Conservation (phyloP, 2,329 filamentous ascomycete genomes). For the Xylaria sp. region DNA sequence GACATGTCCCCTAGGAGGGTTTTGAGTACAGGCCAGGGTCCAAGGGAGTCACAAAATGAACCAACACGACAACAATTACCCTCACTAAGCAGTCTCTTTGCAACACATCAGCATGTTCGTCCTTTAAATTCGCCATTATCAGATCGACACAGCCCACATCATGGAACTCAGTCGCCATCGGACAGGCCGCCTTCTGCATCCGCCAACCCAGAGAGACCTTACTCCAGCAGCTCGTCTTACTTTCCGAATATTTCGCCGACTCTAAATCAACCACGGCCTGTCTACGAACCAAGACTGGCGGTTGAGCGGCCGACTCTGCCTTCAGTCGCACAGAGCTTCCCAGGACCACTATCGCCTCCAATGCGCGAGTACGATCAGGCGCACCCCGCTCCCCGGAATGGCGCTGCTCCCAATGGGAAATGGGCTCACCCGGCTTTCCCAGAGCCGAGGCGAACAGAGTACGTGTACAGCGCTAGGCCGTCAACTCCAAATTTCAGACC, state of each 20-base stretch:
- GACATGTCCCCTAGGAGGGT: constrained; percentile 51
- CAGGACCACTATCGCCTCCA: constrained; percentile 52
- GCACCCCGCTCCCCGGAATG: constrained; percentile 33
- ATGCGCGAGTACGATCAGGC: constrained; percentile 47
- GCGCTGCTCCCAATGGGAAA: constrained; percentile 41
- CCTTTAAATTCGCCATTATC: constrained; percentile 53
- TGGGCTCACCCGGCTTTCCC: constrained; percentile 50
- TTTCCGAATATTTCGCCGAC: constrained; percentile 50
- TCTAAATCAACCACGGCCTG: constrained; percentile 52
- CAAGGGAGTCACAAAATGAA: constrained; percentile 42
- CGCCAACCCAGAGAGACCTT: constrained; percentile 45
- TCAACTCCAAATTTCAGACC: constrained; percentile 42
- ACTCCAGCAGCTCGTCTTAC: constrained; percentile 50
- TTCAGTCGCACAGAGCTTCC: constrained; percentile 45
- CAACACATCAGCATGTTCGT: constrained; percentile 51
- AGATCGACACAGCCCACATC: constrained; percentile 52
- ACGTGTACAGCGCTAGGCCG: constrained; percentile 52
- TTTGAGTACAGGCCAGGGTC: constrained; percentile 45
- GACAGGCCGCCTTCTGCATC: constrained; percentile 53
- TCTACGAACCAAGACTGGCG: constrained; percentile 54
- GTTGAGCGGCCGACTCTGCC: constrained; percentile 46
- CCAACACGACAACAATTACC: constrained; percentile 57
- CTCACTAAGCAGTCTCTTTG: constrained; percentile 62
- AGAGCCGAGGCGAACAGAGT: constrained; percentile 52
- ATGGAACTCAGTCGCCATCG: constrained; percentile 51